A percentile compares a stretch with the other conserved stretches of the same genome.
These are phyloP conservation scores for Exophiala mesophila DNA, from an alignment of 2,329 filamentous ascomycete species.

Conservation along the genomic window DNA sequence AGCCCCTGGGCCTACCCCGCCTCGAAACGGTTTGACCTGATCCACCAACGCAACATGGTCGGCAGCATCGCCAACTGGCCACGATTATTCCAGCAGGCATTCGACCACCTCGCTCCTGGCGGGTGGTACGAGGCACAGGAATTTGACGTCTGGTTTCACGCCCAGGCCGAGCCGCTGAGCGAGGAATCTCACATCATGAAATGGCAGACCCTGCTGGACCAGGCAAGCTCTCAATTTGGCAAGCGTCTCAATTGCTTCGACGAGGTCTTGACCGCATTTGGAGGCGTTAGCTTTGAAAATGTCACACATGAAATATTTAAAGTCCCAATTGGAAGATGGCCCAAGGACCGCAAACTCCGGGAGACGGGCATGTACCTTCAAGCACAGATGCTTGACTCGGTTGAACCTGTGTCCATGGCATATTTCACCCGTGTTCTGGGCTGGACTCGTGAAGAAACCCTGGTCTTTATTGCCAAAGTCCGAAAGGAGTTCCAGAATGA, in stretches of 20 bases:
- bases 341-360: slow-evolving; percentile 34
- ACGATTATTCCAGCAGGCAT: slow-evolving; percentile 29
- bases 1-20: slow-evolving; percentile 48
- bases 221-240: slow-evolving; percentile 6
- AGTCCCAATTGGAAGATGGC: slow-evolving; percentile 29
- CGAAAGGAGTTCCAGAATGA: slow-evolving; percentile 24
- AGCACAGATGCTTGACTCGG: slow-evolving; percentile 29
- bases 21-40: slow-evolving; percentile 53
- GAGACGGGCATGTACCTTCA: slow-evolving; percentile 35
- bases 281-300: neutral
- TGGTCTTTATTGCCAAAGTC: slow-evolving; percentile 23
- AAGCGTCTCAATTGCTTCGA: slow-evolving; percentile 3
- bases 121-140: slow-evolving; percentile 41
- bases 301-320: neutral
- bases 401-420: slow-evolving; percentile 35
- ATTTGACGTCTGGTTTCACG: slow-evolving; percentile 27
- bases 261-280: neutral
- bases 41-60: slow-evolving; percentile 55
- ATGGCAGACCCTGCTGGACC: slow-evolving; percentile 9
- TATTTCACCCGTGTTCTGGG: slow-evolving; percentile 34
- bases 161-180: slow-evolving; percentile 25
- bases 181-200: slow-evolving; percentile 1
- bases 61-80: slow-evolving; percentile 55
- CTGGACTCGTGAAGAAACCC: slow-evolving; percentile 27
- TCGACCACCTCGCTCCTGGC: slow-evolving; percentile 31